phyloP scores from a whole-genome alignment of 345 rosid genomes.

The Schrenkiella parvula region DNA sequence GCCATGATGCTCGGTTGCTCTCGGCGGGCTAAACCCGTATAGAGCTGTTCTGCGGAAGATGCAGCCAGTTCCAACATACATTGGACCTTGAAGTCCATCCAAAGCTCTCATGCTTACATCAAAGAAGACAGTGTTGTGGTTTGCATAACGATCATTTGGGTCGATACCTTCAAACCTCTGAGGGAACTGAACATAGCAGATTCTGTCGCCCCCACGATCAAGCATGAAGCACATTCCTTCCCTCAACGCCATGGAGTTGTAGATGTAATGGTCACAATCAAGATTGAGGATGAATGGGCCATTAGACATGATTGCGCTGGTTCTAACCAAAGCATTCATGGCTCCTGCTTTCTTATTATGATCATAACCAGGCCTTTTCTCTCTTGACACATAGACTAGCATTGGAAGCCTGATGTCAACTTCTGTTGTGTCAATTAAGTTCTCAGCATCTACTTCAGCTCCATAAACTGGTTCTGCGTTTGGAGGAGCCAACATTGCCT shows the following conservation, averaged over 20 bases:
- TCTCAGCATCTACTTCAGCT: constrained; percentile 51
- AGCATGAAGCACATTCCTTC: constrained; percentile 79
- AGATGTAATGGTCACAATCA: constrained; percentile 62
- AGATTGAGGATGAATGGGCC: constrained; percentile 67
- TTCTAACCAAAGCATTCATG: constrained; percentile 61
- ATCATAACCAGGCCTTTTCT: constrained; percentile 60
- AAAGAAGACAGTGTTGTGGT: constrained; percentile 63
- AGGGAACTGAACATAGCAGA: constrained; percentile 62
- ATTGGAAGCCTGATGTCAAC: constrained; percentile 56
- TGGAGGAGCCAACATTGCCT: constrained; percentile 88
- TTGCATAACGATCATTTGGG: constrained; percentile 57
- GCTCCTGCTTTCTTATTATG: constrained; percentile 79
- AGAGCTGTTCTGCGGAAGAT: constrained; percentile 62
- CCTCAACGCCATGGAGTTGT: constrained; percentile 53
- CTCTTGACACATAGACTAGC: constrained; percentile 61
- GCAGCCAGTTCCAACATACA: constrained; percentile 66
- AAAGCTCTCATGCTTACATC: constrained; percentile 67
- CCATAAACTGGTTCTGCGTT: constrained; percentile 62
- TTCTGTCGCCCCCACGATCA: constrained; percentile 59
- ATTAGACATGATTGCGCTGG: constrained; percentile 65
- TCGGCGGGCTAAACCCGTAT: constrained; percentile 69
- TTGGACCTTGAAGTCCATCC: constrained; percentile 62
- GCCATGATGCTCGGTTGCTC: constrained; percentile 69
- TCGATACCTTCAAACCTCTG: constrained; percentile 67
- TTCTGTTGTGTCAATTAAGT: constrained; percentile 47